Conservation (phyloP, 139 green algal species). For the Desmodesmus armatus region DNA sequence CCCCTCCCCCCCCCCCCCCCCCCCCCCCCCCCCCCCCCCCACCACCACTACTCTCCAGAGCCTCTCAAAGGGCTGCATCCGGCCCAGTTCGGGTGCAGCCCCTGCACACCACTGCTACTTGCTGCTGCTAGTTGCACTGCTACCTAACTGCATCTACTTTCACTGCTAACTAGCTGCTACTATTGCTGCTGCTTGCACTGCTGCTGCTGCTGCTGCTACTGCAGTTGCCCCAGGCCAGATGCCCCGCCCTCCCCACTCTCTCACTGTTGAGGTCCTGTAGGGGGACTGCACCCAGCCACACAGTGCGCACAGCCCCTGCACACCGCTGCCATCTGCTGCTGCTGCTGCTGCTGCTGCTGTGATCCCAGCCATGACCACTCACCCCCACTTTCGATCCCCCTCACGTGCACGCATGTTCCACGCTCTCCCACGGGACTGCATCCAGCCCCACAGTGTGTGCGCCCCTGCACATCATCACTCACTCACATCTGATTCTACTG, state of each 20-base stretch:
- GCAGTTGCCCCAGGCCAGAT: background rate
- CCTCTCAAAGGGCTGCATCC: background rate
- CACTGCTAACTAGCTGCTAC: background rate
- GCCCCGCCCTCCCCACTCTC: background rate
- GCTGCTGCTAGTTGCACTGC: background rate
- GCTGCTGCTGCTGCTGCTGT: background rate
- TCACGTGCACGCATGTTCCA: background rate
- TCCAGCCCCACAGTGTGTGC: too few species aligned
- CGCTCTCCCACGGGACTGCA: too few species aligned
- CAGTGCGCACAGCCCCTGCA: background rate
- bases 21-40: too few species aligned
- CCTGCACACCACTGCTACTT: background rate
- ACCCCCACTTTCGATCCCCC: background rate
- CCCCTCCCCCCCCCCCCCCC: too few species aligned
- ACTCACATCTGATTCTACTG: too few species aligned
- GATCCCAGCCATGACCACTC: background rate
- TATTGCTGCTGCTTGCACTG: background rate
- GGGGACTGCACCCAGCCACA: background rate
- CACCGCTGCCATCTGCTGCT: background rate
- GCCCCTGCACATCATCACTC: too few species aligned
- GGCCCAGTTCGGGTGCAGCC: background rate
- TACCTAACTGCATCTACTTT: background rate
- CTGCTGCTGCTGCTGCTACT: conserved; percentile 4
- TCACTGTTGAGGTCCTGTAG: background rate
- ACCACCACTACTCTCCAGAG: too few species aligned